A percentile compares a stretch with the other conserved stretches of the same genome.
Evolutionary conservation across 2,329 filamentous ascomycete species (phyloP).

Genomic region (Thermothelomyces thermophilus): DNA sequence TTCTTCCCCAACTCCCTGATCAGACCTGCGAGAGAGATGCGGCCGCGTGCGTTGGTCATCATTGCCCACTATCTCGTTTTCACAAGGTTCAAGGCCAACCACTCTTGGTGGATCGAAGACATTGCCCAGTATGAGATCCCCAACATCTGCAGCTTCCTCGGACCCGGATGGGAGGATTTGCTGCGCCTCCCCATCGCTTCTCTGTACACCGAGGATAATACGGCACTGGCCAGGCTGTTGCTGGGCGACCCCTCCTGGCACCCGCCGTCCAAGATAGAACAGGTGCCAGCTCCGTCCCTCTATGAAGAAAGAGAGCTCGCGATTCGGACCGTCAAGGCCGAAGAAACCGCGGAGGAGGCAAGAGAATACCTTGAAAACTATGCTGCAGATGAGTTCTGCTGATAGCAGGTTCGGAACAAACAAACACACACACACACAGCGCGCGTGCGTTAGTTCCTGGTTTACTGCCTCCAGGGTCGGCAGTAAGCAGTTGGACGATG

Average conservation of each 20-base stretch:
- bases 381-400: not conserved
- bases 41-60: constrained; percentile 44
- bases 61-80: constrained; percentile 48
- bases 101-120: constrained; percentile 45
- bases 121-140: constrained; percentile 41
- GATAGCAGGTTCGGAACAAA: not conserved
- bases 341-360: not conserved
- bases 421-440: too few species aligned
- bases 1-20: constrained; percentile 42
- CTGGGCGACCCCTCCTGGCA: constrained; percentile 40
- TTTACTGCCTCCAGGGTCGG: too few species aligned
- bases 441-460: too few species aligned
- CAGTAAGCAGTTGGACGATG: not conserved
- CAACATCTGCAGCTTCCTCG: constrained; percentile 38
- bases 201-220: constrained; percentile 28
- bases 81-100: constrained; percentile 34
- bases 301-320: constrained; percentile 6
- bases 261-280: constrained; percentile 23
- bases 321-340: not conserved
- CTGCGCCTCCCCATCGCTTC: constrained; percentile 38
- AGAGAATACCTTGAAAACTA: not conserved
- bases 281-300: constrained; percentile 21
- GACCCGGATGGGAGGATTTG: constrained; percentile 35
- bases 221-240: constrained; percentile 36
- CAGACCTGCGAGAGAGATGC: constrained; percentile 35